Conservation (phyloP, 164 flowering plant species). For the Liquidambar formosana region DNA sequence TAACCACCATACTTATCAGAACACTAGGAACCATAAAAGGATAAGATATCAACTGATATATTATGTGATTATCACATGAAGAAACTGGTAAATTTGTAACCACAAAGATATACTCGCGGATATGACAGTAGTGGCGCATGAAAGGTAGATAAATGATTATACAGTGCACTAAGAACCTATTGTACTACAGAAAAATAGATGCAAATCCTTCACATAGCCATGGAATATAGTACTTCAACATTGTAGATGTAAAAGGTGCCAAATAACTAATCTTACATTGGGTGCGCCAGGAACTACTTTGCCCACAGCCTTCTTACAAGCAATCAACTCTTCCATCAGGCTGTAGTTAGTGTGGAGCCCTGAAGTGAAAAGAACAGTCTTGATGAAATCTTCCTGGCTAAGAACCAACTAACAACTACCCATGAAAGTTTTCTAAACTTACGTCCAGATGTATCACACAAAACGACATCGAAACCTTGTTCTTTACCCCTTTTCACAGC, state of each 20-base stretch:
- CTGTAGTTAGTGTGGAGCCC: conserved; percentile 95
- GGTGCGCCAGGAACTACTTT: conserved; percentile 88
- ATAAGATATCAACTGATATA: not conserved
- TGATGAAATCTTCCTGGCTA: conserved; percentile 6
- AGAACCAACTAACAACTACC: not conserved
- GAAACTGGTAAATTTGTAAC: no score
- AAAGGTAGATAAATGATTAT: not conserved
- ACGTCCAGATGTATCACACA: conserved; percentile 99
- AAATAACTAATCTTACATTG: conserved; percentile 53
- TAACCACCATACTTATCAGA: not conserved
- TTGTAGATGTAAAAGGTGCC: not conserved
- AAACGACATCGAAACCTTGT: conserved; percentile 74
- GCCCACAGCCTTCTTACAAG: conserved; percentile 83
- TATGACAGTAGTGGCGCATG: not conserved
- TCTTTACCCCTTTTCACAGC: conserved; percentile 92
- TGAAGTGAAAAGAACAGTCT: conserved; percentile 26
- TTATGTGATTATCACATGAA: no score
- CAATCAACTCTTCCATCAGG: conserved; percentile 91
- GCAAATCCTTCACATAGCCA: not conserved
- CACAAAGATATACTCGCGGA: not conserved
- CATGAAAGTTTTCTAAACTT: conserved; percentile 30
- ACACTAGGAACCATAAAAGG: not conserved
- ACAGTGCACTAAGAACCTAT: no score
- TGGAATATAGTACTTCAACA: not conserved
- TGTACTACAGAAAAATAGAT: not conserved